Evolutionary conservation across 2,329 filamentous ascomycete species (phyloP), one percentile per base, ranked within the genome.

Genomic region (Aspergillus clavatus): DNA sequence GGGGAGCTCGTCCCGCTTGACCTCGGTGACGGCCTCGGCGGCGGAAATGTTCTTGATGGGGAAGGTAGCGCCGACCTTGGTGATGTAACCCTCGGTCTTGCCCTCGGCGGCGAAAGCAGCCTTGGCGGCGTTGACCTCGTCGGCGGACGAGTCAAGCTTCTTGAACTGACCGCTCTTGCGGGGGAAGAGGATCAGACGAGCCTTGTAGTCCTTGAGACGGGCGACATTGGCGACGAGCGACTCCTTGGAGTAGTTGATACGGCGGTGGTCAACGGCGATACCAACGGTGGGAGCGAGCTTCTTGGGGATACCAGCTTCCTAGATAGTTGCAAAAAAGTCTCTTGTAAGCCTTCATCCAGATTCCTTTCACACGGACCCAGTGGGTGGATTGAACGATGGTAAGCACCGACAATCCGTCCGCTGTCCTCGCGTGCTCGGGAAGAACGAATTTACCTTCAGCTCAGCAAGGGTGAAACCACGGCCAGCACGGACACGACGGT

Each of bases 381-480:
- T 36, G 10, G 23, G 29, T 40, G 48, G 52, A n/a, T 21, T 19
- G 14, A 35, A 24, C 23, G 5, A 21, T 18, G 11, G 10, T 5
- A 35, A 11, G 31, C 16, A 21, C 14, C 31, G 16, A 16, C 10
- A 21, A 18, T 16, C 19, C 16, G 23, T 16, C 16, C 8, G 31
- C 26, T 18, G 29, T 21, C 16, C 18, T 18, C 8, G 16, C 10
- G 21, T 23, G 26, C 28, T n/a, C 40, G 11, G 26, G 23, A 24
- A 33, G 48, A 40, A 21, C 46, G 43, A 55, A 57, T 56, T 61
- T 86, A 96, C 91, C 90, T 98, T 98, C 73, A 98, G 82, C 83
- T 98, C 93, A 78, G 84, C 81, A 62, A 97, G 81, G 65, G 91
- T 89, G 86, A 98, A 98, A 73, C 93, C 93, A 81, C 93, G 89